Base-by-base conservation (phyloP, 1,139 yeast genomes). In the Pichia sp. region DNA sequence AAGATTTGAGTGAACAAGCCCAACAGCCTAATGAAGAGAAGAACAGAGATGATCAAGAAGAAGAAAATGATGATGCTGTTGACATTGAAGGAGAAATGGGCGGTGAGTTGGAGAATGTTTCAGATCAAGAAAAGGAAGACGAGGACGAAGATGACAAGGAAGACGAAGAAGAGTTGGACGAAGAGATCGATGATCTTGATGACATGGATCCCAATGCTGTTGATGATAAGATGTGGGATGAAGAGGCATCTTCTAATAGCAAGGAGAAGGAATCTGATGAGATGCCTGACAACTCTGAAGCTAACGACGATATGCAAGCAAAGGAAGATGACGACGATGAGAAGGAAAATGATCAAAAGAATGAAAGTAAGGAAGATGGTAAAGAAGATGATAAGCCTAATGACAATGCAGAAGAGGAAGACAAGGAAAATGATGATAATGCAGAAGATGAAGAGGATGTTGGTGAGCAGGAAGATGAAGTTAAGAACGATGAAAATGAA, bases 221-320 rank as follows among this genome's bases (percentile, higher is more conserved):
- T 34, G 98, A 93, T 58, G 98, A 93, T 50, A 91, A 91, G 63
- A 85, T 91, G 96, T 91, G 98, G 98, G 94, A 91, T 52, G 97
- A 87, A 53, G 87, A 88, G 56, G 83, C 83, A 12, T 72, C 77
- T 38, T 88, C 83, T 11, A 77, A 77, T 38, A 69, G 72, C 29
- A 78, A 81, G 52, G 86, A 81, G 51, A 80, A 81, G 52, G 81
- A 80, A 32, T 72, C 86, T 15, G 87, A 83, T 24, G 67, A 74
- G 38, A 64, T 77, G 58, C 79, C 85, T 1, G 76, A 77, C 20
- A 66, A 72, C 39, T 62, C 75, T 3, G 58, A 59, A n/a, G 64
- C 68, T 20, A 67, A 72, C 35, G 80, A 79, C 41, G 77, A 80
- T 37, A 69, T 79, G 62, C 74, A 78, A 52, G 87, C 82, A 4